These are phyloP conservation scores for Cladosporium sp. DNA, from an alignment of 2,329 filamentous ascomycete species.

Conservation along the genomic window DNA sequence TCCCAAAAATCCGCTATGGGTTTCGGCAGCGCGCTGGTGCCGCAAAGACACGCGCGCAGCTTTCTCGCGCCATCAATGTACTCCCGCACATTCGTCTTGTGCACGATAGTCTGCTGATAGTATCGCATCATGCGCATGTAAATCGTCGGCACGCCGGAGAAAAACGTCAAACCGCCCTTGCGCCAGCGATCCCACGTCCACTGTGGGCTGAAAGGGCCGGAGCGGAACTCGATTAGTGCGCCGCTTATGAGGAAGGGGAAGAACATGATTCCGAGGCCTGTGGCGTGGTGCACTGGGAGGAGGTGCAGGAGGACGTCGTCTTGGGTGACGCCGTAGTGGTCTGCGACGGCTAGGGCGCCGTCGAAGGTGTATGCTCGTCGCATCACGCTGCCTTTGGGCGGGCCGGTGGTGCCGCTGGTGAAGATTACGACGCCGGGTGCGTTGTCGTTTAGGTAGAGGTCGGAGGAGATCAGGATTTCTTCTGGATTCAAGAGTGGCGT, in stretches of 20 bases:
- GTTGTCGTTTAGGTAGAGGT: slow-evolving; percentile 37
- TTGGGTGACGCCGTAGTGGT: slow-evolving; percentile 34
- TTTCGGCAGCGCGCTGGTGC: slow-evolving; percentile 46
- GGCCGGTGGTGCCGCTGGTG: slow-evolving; percentile 77
- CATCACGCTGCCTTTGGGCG: slow-evolving; percentile 62
- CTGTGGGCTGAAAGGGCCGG: slow-evolving; percentile 38
- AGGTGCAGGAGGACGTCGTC: slow-evolving; percentile 46
- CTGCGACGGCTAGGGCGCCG: slow-evolving; percentile 35
- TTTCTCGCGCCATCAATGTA: slow-evolving; percentile 42
- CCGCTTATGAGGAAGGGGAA: slow-evolving; percentile 44
- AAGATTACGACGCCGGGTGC: slow-evolving; percentile 49
- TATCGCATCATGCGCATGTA: slow-evolving; percentile 47
- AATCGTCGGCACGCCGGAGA: slow-evolving; percentile 49
- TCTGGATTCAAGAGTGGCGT: slow-evolving; percentile 26
- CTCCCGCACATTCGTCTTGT: slow-evolving; percentile 26
- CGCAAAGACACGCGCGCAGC: slow-evolving; percentile 40
- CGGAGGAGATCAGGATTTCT: slow-evolving; percentile 38
- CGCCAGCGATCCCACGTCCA: slow-evolving; percentile 46
- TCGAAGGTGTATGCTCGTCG: slow-evolving; percentile 38
- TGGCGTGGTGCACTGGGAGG: slow-evolving; percentile 48
- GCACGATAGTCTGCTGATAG: slow-evolving; percentile 33
- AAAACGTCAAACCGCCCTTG: slow-evolving; percentile 40
- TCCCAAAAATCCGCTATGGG: slow-evolving; percentile 50
- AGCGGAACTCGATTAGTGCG: slow-evolving; percentile 45
- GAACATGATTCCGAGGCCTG: slow-evolving; percentile 48